Evolutionary conservation across 768 basidiomycete genomes (phyloP), one percentile per base, ranked within the genome.

Genomic region (Auriscalpium microsporum): DNA sequence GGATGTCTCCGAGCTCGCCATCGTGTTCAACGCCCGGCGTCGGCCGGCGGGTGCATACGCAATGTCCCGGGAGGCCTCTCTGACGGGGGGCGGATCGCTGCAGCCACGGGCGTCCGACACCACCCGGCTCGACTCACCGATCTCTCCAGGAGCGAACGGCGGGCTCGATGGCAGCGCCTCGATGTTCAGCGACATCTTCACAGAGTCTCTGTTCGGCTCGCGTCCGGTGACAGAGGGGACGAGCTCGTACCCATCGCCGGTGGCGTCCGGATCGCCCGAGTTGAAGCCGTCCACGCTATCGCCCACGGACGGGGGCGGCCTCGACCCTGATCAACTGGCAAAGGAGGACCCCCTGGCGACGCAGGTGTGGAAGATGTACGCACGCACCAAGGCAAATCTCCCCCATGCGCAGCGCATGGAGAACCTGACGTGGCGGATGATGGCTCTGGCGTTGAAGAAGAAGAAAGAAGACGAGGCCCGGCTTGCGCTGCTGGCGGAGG

Each of bases 341-440:
- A 84, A 79, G 65, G 87, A 93, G 51, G 94, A 96, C 67, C 94
- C 94, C 8, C 76, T 96, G 19, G 93, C 93, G 0, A 88, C 94
- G 1, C 93, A 97, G 72, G 89, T 98, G 34, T 98, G 95, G 95
- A 92, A 86, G 74, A 89, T 97, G 81, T 98, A 90, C 65, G 84
- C 92, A 37, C 83, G 89, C 58, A 89, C 87, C 47, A 94, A 93
- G 72, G 88, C 87, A n/a, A 80, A 78, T 35, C 72, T 95, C 55
- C 93, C 94, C 34, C 91, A 95, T 66, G 91, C 89, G 0, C 90
- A 94, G 71, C 75, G 94, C 65, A 94, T 99, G 91, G 96, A 98
- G 73, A 98, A 97, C 67, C 69, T 98, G 53, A 96, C 94, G 1
- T 97, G 95, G 95, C 75, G 96, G 56, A 90, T 98, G 93, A 97